A percentile compares a stretch with the other conserved stretches of the same genome.
These are phyloP conservation scores for Epichloe hybrida DNA, from an alignment of 2,329 filamentous ascomycete species.

Conservation along the genomic window DNA sequence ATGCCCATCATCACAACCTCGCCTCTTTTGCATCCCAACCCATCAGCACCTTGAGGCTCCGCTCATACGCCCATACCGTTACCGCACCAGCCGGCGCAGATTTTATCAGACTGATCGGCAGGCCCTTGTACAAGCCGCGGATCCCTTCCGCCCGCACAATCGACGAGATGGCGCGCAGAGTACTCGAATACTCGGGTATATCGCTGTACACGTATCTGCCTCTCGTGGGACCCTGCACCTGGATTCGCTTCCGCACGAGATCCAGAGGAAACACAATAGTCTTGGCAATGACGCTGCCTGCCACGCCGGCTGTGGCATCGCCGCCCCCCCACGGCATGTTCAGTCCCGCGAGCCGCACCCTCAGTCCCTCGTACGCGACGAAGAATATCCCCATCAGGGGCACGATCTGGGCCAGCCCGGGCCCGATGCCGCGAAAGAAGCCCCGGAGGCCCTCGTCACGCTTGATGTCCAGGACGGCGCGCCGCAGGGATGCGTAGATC, in stretches of 20 bases:
- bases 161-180: conserved; percentile 48
- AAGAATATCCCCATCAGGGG: conserved; percentile 98
- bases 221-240: conserved; percentile 86
- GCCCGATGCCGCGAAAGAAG: conserved; percentile 78
- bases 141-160: conserved; percentile 64
- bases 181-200: conserved; percentile 69
- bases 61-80: conserved; percentile 91
- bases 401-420: conserved; percentile 74
- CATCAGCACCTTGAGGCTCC: conserved; percentile 49
- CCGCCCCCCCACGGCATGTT: conserved; percentile 59
- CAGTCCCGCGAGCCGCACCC: conserved; percentile 41
- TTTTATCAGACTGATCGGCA: conserved; percentile 83
- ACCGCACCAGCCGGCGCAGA: conserved; percentile 85
- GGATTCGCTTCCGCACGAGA: conserved; percentile 79
- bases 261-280: conserved; percentile 87
- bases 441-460: conserved; percentile 61
- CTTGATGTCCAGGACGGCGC: conserved; percentile 59
- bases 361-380: conserved; percentile 67
- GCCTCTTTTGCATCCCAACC: conserved; percentile 19
- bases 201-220: conserved; percentile 68
- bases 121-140: conserved; percentile 72
- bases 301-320: conserved; percentile 69
- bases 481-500: conserved; percentile 61
- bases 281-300: conserved; percentile 72
- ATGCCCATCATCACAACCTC: conserved; percentile 9